Evolutionary conservation across 1,284 basidiomycete genomes (phyloP).

Genomic region (Trametes pubescens): DNA sequence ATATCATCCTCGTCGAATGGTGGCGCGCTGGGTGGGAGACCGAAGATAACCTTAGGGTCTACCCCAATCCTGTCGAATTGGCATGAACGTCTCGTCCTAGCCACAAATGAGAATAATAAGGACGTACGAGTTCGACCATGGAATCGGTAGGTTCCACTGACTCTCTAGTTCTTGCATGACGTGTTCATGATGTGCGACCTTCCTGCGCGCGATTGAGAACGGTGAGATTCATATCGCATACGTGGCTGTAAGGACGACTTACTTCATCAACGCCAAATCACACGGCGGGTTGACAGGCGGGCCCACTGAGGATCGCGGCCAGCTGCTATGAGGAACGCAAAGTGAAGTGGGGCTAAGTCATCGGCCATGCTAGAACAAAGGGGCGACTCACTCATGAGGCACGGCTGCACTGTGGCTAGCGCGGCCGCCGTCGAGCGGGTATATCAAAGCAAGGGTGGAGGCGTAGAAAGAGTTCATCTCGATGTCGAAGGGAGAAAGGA

Average conservation of each 20-base stretch:
- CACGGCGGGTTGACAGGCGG: no score
- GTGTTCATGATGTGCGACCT: background rate
- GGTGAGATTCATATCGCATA: background rate
- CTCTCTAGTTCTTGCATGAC: background rate
- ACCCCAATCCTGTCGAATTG: background rate
- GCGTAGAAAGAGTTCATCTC: background rate
- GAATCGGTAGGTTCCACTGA: background rate
- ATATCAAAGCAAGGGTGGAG: background rate
- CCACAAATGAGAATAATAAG: no score
- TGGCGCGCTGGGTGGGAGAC: background rate
- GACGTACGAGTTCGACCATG: constrained; percentile 8
- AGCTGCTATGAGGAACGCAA: no score
- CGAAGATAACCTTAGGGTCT: background rate
- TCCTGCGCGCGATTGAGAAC: background rate
- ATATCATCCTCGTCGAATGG: background rate
- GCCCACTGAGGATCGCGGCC: no score
- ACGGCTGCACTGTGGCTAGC: no score
- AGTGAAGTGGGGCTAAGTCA: no score
- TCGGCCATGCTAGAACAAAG: no score
- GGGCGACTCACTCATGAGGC: no score
- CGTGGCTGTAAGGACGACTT: no score
- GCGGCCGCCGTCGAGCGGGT: background rate
- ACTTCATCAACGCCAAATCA: no score
- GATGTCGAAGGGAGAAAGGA: background rate
- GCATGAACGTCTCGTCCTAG: background rate